Percentiles rank a stretch among this genome's conserved stretches.
phyloP scores from a whole-genome alignment of 495 filamentous ascomycete genomes.

The Pyrenula massariospora region DNA sequence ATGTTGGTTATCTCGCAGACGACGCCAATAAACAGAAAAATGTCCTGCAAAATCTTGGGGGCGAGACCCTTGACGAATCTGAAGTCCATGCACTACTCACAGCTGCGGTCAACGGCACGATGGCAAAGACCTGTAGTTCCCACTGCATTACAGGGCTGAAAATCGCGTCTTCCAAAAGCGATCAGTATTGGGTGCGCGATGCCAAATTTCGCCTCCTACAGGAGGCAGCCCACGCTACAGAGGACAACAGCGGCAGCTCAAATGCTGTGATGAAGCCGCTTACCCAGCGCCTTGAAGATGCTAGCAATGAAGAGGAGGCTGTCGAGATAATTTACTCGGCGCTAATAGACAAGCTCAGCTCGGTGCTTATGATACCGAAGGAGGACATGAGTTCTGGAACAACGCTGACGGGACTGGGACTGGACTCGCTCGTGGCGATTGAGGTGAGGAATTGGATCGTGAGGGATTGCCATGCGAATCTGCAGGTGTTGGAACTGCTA shows the following conservation, averaged over 20 bases:
- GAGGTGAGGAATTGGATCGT: conserved; percentile 38
- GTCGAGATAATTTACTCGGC: conserved; percentile 15
- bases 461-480: conserved; percentile 21
- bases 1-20: conserved; percentile 24
- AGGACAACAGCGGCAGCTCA: no score
- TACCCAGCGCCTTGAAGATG: neutral
- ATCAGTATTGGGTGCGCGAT: neutral
- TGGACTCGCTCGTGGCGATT: conserved; percentile 33
- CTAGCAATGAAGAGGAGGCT: conserved; percentile 13
- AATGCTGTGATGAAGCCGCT: neutral
- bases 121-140: neutral
- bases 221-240: no score
- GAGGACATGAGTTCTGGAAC: conserved; percentile 23
- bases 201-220: neutral
- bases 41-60: neutral
- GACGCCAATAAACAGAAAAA: neutral
- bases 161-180: neutral
- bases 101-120: neutral
- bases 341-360: conserved; percentile 19
- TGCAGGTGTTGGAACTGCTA: conserved; percentile 31
- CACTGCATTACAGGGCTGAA: neutral
- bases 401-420: conserved; percentile 28
- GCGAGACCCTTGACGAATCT: neutral
- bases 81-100: neutral
- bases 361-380: conserved; percentile 20